phyloP scores from a whole-genome alignment of 164 flowering plant species.

The Pachysandra terminalis region DNA sequence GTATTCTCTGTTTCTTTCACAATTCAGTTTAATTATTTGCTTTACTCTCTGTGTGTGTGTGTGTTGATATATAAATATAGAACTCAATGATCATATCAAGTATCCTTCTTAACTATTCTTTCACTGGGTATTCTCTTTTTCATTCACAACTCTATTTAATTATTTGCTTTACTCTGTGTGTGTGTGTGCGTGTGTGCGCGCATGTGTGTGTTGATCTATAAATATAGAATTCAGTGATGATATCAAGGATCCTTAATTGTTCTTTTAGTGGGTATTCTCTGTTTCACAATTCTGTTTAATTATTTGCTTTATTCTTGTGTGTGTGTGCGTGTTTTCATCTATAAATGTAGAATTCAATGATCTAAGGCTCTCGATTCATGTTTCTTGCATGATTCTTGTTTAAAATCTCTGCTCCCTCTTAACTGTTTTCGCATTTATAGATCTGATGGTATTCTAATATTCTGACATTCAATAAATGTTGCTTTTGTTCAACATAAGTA shows the following conservation, averaged over 20 bases:
- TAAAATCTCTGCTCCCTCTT: neutral
- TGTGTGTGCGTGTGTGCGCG: no score
- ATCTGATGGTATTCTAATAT: neutral
- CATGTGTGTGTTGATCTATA: neutral
- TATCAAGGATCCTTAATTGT: no score
- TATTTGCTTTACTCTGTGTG: neutral
- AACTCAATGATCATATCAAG: conserved; percentile 8
- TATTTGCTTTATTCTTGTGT: neutral
- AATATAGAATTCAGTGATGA: conserved; percentile 5
- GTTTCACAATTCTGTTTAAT: neutral
- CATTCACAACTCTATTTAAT: neutral
- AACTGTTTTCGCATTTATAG: neutral
- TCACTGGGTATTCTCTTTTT: neutral
- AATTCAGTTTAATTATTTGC: neutral
- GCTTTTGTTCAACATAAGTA: neutral
- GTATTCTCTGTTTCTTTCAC: neutral
- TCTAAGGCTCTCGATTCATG: conserved; percentile 10
- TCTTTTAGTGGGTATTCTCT: neutral
- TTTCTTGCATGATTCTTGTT: conserved; percentile 8
- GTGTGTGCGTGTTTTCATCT: neutral
- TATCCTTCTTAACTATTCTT: no score
- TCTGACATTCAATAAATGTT: conserved; percentile 11
- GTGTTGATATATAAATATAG: neutral
- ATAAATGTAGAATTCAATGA: conserved; percentile 11
- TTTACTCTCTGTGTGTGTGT: neutral